These are phyloP conservation scores for Wickerhamiella lipophila DNA, from an alignment of 805 yeast species.

Conservation along the genomic window DNA sequence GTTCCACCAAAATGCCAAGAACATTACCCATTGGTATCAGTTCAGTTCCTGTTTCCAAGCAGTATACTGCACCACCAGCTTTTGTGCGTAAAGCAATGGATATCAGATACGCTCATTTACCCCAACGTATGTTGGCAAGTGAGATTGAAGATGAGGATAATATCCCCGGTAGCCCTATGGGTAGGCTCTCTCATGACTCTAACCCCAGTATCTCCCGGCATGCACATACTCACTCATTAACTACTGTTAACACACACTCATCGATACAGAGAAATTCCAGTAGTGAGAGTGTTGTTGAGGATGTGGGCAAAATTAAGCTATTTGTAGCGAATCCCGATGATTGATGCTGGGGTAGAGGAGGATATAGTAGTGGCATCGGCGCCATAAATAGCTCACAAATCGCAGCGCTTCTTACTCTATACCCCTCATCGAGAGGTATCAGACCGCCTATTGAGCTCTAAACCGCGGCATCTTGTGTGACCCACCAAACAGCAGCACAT, in stretches of 20 bases:
- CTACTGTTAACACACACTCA: slow-evolving; percentile 4
- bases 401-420: too few species aligned
- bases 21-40: slow-evolving; percentile 21
- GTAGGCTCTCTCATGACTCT: neutral
- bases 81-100: slow-evolving; percentile 29
- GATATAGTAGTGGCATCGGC: too few species aligned
- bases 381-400: too few species aligned
- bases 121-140: slow-evolving; percentile 57
- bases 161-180: slow-evolving; percentile 1
- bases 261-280: slow-evolving; percentile 15
- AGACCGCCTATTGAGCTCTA: too few species aligned
- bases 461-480: too few species aligned
- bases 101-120: slow-evolving; percentile 29
- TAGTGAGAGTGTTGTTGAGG: slow-evolving; percentile 27
- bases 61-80: slow-evolving; percentile 22
- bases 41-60: slow-evolving; percentile 11
- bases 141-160: slow-evolving; percentile 58
- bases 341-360: too few species aligned
- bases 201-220: neutral
- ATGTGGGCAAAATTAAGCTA: slow-evolving; percentile 26
- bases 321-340: slow-evolving; percentile 32
- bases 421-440: too few species aligned
- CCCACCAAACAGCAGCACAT: too few species aligned
- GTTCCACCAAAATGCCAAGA: slow-evolving; percentile 21
- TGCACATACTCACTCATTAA: slow-evolving; percentile 3